phyloP scores from a whole-genome alignment of 352 stramenopile genomes.

The Pythium volutum region DNA sequence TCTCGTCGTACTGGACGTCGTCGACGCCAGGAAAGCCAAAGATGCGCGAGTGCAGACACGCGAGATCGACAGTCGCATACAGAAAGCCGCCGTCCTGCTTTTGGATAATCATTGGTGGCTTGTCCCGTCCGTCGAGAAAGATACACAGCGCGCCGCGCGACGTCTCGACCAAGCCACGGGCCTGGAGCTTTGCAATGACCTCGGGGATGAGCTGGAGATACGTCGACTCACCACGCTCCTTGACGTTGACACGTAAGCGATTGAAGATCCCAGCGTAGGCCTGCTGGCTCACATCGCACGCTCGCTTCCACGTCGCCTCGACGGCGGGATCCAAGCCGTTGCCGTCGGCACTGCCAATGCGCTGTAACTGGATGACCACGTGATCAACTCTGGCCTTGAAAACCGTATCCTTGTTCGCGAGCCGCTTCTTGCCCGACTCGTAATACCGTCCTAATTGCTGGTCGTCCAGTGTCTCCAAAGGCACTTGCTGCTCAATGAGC shows the following conservation, averaged over 20 bases:
- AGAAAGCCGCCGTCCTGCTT: slow-evolving; percentile 79
- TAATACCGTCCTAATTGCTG: slow-evolving; percentile 64
- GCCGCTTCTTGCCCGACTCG: slow-evolving; percentile 58
- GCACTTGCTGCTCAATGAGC: slow-evolving; percentile 50
- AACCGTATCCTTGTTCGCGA: slow-evolving; percentile 27
- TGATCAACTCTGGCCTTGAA: slow-evolving; percentile 72
- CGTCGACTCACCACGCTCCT: slow-evolving; percentile 72
- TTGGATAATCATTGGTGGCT: slow-evolving; percentile 78
- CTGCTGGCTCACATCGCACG: slow-evolving; percentile 70
- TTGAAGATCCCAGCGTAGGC: slow-evolving; percentile 65
- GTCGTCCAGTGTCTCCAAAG: slow-evolving; percentile 51
- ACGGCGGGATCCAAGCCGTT: slow-evolving; percentile 36
- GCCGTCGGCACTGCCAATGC: slow-evolving; percentile 28
- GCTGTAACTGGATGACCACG: slow-evolving; percentile 71
- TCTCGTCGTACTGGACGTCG: slow-evolving; percentile 63
- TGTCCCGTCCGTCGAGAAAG: slow-evolving; percentile 67
- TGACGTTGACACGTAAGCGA: slow-evolving; percentile 58
- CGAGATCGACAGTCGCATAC: slow-evolving; percentile 76
- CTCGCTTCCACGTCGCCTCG: slow-evolving; percentile 47
- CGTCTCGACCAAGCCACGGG: slow-evolving; percentile 41
- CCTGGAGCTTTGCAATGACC: slow-evolving; percentile 44
- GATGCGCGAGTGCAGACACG: slow-evolving; percentile 71
- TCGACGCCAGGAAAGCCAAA: slow-evolving; percentile 67
- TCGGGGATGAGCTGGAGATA: slow-evolving; percentile 60
- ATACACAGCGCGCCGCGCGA: slow-evolving; percentile 69